Conservation (phyloP, 495 filamentous ascomycete genomes). For the Endocarpon pusillum region DNA sequence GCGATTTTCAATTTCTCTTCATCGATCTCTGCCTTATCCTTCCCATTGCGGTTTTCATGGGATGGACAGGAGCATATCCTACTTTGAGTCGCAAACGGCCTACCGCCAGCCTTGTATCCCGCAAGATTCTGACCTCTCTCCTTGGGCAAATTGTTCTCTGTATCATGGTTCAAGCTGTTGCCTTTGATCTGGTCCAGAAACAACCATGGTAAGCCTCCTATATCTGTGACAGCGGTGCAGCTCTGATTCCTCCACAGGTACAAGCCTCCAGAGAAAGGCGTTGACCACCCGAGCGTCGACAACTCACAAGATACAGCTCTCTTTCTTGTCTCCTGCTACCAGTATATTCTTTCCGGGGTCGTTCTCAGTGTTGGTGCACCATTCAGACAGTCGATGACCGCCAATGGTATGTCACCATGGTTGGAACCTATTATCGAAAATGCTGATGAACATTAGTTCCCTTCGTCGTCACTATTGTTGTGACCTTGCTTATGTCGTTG, state of each 20-base stretch:
- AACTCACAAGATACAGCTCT: constrained; percentile 88
- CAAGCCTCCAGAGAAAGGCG: constrained; percentile 56
- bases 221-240: neutral
- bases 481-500: constrained; percentile 42
- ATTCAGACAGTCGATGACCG: constrained; percentile 63
- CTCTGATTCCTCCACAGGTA: constrained; percentile 36
- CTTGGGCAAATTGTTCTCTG: constrained; percentile 77
- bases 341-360: constrained; percentile 80
- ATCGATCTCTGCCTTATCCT: constrained; percentile 88
- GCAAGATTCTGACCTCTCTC: constrained; percentile 80
- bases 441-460: constrained; percentile 37
- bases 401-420: constrained; percentile 46
- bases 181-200: constrained; percentile 49
- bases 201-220: constrained; percentile 51
- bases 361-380: constrained; percentile 80
- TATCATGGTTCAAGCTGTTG: constrained; percentile 58
- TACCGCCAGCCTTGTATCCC: constrained; percentile 81
- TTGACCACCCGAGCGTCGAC: constrained; percentile 59
- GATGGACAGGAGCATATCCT: constrained; percentile 77
- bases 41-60: constrained; percentile 97
- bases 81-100: constrained; percentile 68
- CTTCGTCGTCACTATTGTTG: constrained; percentile 60
- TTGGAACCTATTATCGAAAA: constrained; percentile 1
- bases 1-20: constrained; percentile 92
- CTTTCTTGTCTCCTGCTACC: constrained; percentile 80